Conservation (phyloP, 2,329 filamentous ascomycete genomes). For the Aspergillus sp. region DNA sequence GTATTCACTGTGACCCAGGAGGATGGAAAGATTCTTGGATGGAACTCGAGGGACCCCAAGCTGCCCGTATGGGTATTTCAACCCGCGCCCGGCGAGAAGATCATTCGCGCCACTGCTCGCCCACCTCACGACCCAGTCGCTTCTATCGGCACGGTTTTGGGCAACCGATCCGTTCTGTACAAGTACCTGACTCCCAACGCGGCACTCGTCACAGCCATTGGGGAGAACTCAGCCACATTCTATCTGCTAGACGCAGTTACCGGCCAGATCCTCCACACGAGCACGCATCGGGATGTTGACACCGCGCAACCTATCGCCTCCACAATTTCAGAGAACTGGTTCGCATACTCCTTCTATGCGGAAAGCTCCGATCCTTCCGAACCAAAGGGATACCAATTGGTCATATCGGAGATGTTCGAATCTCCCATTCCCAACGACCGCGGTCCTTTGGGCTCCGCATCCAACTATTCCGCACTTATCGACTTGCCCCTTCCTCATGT, state of each 20-base stretch:
- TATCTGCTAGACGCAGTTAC: slow-evolving; percentile 86
- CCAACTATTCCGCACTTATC: slow-evolving; percentile 76
- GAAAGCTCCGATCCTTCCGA: slow-evolving; percentile 48
- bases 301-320: slow-evolving; percentile 71
- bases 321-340: slow-evolving; percentile 91
- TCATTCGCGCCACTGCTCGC: slow-evolving; percentile 67
- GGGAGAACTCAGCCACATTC: slow-evolving; percentile 64
- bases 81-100: slow-evolving; percentile 63
- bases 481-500: slow-evolving; percentile 68
- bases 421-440: slow-evolving; percentile 80
- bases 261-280: slow-evolving; percentile 73
- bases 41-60: slow-evolving; percentile 38
- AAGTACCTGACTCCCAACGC: slow-evolving; percentile 94
- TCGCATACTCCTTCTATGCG: slow-evolving; percentile 75
- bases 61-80: slow-evolving; percentile 70
- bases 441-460: slow-evolving; percentile 67
- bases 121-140: slow-evolving; percentile 82
- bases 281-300: slow-evolving; percentile 72
- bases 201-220: slow-evolving; percentile 69
- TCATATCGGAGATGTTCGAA: slow-evolving; percentile 87
- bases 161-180: slow-evolving; percentile 90
- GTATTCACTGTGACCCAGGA: slow-evolving; percentile 44
- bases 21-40: slow-evolving; percentile 45
- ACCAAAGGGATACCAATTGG: slow-evolving; percentile 81
- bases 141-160: slow-evolving; percentile 91